These are phyloP conservation scores for Choiromyces venosus DNA, from an alignment of 495 filamentous ascomycete species.

Conservation along the genomic window DNA sequence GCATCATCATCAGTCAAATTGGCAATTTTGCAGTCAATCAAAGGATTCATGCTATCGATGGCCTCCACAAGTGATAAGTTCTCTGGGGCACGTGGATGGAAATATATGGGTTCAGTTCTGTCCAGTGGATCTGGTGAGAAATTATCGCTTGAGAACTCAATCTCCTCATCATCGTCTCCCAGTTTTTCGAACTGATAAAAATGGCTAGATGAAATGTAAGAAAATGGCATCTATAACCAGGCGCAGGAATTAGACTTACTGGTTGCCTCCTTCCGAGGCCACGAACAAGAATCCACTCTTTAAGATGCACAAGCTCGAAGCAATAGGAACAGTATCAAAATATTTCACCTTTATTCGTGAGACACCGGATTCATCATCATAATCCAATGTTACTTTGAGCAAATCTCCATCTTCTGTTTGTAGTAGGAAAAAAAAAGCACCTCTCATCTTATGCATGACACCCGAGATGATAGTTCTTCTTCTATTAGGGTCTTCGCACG, in stretches of 20 bases:
- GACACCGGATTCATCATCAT: slow-evolving; percentile 79
- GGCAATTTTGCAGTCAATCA: slow-evolving; percentile 81
- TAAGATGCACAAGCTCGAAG: slow-evolving; percentile 78
- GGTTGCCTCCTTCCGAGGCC: slow-evolving; percentile 85
- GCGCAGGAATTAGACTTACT: slow-evolving; percentile 43
- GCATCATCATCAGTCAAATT: slow-evolving; percentile 89
- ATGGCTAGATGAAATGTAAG: slow-evolving; percentile 45
- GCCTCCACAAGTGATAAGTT: slow-evolving; percentile 81
- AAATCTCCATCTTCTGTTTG: slow-evolving; percentile 95
- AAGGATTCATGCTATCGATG: slow-evolving; percentile 82
- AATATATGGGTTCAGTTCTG: slow-evolving; percentile 69
- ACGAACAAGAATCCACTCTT: slow-evolving; percentile 95
- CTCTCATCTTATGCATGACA: slow-evolving; percentile 93
- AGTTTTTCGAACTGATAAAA: slow-evolving; percentile 98
- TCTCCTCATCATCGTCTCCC: slow-evolving; percentile 90
- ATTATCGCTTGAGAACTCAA: slow-evolving; percentile 74
- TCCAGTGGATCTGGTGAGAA: slow-evolving; percentile 68
- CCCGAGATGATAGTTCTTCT: slow-evolving; percentile 81
- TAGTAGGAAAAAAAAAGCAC: slow-evolving; percentile 96
- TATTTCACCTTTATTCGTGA: slow-evolving; percentile 86
- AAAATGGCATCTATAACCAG: neutral
- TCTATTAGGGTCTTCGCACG: slow-evolving; percentile 84
- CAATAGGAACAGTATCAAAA: slow-evolving; percentile 90
- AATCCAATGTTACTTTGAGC: slow-evolving; percentile 91
- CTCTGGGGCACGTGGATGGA: slow-evolving; percentile 69